Conservation (phyloP, 768 basidiomycete genomes). For the Gymnopilus junonius region DNA sequence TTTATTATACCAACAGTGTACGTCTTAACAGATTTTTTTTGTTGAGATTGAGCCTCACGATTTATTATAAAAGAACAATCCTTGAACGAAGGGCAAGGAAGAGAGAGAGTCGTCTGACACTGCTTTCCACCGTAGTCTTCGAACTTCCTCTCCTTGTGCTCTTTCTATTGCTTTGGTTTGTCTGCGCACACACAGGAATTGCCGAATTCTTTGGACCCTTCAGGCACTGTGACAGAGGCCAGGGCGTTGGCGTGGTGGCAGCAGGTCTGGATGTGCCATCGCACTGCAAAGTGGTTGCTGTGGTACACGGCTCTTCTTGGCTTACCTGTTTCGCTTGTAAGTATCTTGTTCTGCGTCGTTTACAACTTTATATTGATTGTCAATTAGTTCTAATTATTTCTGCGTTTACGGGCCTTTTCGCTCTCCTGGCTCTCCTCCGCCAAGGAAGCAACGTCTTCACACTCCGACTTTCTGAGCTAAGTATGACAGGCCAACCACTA, state of each 20-base stretch:
- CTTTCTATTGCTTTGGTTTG: conserved; percentile 11
- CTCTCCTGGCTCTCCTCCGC: conserved; percentile 1
- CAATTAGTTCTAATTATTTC: conserved; percentile 7
- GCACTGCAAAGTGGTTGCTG: conserved; percentile 11
- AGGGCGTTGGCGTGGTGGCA: conserved; percentile 5
- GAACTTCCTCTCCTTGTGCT: conserved; percentile 7
- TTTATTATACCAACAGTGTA: conserved; percentile 2
- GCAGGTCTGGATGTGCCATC: conserved; percentile 9
- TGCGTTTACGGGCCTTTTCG: conserved; percentile 7
- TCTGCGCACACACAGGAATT: conserved; percentile 12
- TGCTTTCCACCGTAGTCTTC: neutral
- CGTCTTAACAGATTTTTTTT: neutral
- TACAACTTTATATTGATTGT: neutral
- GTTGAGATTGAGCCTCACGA: too few relatives aligned
- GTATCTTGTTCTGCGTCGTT: neutral
- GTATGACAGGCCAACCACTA: neutral
- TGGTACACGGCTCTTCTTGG: conserved; percentile 9
- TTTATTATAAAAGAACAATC: neutral
- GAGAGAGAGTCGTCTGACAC: neutral
- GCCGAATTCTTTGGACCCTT: conserved; percentile 12
- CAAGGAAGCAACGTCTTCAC: conserved; percentile 2
- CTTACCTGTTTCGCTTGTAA: conserved; percentile 11
- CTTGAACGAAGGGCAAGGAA: conserved; percentile 2
- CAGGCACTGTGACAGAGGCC: conserved; percentile 8
- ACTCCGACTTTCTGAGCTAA: conserved; percentile 2